Percentiles rank a stretch among this genome's conserved stretches.
Evolutionary conservation across 31 red algal genomes (phyloP).

Genomic region (Odonthalia washingtoniensis): DNA sequence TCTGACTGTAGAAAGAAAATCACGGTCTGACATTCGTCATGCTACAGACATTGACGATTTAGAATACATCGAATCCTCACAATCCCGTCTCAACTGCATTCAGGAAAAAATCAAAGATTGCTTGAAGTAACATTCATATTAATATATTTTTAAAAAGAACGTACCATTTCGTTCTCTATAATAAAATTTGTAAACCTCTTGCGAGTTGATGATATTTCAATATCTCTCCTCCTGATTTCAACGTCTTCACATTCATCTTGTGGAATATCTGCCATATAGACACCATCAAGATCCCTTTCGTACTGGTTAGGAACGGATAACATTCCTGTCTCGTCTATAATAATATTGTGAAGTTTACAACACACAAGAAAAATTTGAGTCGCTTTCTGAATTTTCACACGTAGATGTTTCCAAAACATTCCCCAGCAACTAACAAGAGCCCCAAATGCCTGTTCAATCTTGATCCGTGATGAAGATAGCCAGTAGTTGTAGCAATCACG

Average conservation of each 20-base stretch:
- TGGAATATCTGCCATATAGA: not conserved
- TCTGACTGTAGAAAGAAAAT: too few relatives aligned
- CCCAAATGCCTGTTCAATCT: slow-evolving; percentile 38
- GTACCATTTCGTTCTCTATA: too few relatives aligned
- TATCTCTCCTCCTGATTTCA: not conserved
- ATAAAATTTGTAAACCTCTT: not conserved
- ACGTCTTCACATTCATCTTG: not conserved
- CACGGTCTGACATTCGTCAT: not conserved
- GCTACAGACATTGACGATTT: not conserved
- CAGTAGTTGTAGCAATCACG: slow-evolving; percentile 26
- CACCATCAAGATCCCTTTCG: not conserved
- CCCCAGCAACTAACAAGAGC: slow-evolving; percentile 12
- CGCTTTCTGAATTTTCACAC: not conserved
- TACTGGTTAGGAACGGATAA: not conserved
- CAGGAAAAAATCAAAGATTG: not conserved
- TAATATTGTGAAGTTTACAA: not conserved
- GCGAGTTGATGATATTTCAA: slow-evolving; percentile 2
- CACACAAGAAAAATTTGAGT: slow-evolving; percentile 6
- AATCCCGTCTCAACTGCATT: not conserved
- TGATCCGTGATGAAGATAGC: not conserved
- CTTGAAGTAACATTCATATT: too few relatives aligned
- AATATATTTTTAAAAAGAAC: not conserved
- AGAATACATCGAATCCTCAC: not conserved
- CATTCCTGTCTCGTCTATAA: slow-evolving; percentile 7
- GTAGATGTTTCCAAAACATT: slow-evolving; percentile 30